Base-by-base conservation (phyloP, 2,329 filamentous ascomycete species). In the Curvularia hawaiiensis region DNA sequence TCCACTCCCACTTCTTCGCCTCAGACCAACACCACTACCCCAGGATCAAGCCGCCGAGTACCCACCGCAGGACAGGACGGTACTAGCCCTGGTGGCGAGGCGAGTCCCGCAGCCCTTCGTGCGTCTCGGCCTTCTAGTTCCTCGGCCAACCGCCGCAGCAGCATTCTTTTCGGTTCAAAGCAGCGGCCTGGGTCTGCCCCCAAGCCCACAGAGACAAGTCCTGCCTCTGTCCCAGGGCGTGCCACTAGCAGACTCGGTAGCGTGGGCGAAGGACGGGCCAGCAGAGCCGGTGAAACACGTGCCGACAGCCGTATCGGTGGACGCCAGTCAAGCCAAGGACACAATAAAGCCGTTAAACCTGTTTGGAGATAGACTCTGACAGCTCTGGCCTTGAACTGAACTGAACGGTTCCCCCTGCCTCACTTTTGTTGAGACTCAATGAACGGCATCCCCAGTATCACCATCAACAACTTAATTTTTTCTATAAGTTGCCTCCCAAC, bases 141-240 rank as follows among this genome's bases (percentile, higher is more conserved):
- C 4, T 58, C 72, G 62, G 70, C 65, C 41, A 70, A 60, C 44
- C 73, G 72, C 14, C 68, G 73, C 35, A 64, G 48, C 30, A 74
- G 71, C 47, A 58, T 75, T 22, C 63, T 75, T 12, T 68, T 68
- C 24, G 63, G 63, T 18, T 67, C 70, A 6, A 74, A 70, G 38
- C 61, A 67, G 44, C 69, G 68, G 39, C 69, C 66, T 9, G 44
- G 61, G 10, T 71, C 68, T 33, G 61, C 62, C 30, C 65, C 66
- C 3, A 64, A 60, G 31, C 26, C 64, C 20, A 59, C 64, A 9
- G 56, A 55, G 30, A 22, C 46, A 16, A 59, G 48, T 1, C 45
- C 59, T 39, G 59, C 56, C 7, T 55, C 59, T 16, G 61, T 65
- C 2, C 59, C 66, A 16, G 64, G 61, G 30, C 68, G 67, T 14